Conservation (phyloP, 208 protist species). For the Porcisia hertigi region DNA sequence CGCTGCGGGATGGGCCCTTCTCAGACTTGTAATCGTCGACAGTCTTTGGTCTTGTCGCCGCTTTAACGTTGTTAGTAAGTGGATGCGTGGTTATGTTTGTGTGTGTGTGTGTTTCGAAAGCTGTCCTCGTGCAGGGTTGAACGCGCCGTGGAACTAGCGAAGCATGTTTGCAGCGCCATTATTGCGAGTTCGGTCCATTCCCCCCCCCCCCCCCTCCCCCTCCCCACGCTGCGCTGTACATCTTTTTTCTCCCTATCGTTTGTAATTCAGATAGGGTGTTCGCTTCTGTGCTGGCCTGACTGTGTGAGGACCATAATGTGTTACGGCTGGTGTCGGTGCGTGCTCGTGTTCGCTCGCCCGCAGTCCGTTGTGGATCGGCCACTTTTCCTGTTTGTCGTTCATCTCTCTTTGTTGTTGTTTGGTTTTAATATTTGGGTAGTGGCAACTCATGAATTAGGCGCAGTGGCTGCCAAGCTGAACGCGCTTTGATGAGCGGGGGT, state of each 20-base stretch:
- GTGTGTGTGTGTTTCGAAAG: slow-evolving; percentile 1
- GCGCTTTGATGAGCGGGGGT: no score
- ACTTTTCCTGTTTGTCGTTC: not conserved
- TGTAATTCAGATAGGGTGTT: not conserved
- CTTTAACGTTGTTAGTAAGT: not conserved
- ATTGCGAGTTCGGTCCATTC: not conserved
- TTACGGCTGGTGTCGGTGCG: not conserved
- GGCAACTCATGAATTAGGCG: not conserved
- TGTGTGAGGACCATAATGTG: not conserved
- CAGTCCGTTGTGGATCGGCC: not conserved
- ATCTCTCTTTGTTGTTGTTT: not conserved
- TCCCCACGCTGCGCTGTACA: not conserved
- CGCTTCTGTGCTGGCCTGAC: not conserved
- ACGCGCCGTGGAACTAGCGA: not conserved
- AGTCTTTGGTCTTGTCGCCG: not conserved
- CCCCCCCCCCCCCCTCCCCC: no score
- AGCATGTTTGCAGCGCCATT: not conserved
- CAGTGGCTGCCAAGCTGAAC: no score
- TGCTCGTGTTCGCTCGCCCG: not conserved
- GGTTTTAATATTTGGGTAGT: not conserved
- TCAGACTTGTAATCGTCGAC: not conserved
- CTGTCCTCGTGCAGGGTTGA: not conserved
- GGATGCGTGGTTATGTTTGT: not conserved
- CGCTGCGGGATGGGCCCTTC: not conserved
- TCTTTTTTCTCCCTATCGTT: not conserved